phyloP scores from a whole-genome alignment of 192 early-diverging fungal genomes.

The Allomyces arbusculus region DNA sequence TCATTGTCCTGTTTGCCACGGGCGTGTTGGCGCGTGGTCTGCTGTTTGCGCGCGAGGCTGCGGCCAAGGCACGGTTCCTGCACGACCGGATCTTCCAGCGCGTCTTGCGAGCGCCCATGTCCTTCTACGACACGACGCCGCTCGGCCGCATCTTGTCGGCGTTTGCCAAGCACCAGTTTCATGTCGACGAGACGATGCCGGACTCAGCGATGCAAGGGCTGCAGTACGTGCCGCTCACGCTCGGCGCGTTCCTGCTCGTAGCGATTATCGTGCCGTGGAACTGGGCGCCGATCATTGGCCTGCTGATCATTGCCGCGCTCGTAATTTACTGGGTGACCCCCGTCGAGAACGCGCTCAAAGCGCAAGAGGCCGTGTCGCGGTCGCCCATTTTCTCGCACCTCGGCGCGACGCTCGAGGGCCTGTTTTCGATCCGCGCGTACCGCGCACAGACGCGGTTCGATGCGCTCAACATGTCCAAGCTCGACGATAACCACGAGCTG shows the following conservation, averaged over 20 bases:
- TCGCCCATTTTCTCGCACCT: constrained; percentile 50
- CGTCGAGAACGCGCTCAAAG: constrained; percentile 30
- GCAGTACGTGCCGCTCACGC: constrained; percentile 23
- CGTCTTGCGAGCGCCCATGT: constrained; percentile 21
- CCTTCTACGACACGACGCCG: constrained; percentile 34
- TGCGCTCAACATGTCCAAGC: constrained; percentile 26
- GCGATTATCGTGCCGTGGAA: constrained; percentile 42
- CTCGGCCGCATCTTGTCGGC: constrained; percentile 30
- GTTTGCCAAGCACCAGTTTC: constrained; percentile 29
- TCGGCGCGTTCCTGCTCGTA: constrained; percentile 35
- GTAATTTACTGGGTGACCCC: constrained; percentile 16
- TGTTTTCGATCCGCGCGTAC: constrained; percentile 46
- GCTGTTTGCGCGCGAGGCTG: constrained; percentile 23
- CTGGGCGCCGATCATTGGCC: constrained; percentile 22
- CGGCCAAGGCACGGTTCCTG: constrained; percentile 28
- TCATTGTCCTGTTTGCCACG: constrained; percentile 22
- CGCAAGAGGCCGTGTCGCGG: constrained; percentile 42
- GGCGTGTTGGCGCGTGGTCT: constrained; percentile 32
- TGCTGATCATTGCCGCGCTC: constrained; percentile 17
- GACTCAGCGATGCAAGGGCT: constrained; percentile 28
- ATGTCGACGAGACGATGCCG: constrained; percentile 27
- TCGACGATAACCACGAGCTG: constrained; percentile 48
- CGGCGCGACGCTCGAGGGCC: constrained; percentile 46
- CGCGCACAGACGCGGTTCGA: constrained; percentile 35
- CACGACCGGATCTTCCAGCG: constrained; percentile 22